Evolutionary conservation across 108 stramenopile species (phyloP).

Genomic region (Stephanodiscus minutulus): DNA sequence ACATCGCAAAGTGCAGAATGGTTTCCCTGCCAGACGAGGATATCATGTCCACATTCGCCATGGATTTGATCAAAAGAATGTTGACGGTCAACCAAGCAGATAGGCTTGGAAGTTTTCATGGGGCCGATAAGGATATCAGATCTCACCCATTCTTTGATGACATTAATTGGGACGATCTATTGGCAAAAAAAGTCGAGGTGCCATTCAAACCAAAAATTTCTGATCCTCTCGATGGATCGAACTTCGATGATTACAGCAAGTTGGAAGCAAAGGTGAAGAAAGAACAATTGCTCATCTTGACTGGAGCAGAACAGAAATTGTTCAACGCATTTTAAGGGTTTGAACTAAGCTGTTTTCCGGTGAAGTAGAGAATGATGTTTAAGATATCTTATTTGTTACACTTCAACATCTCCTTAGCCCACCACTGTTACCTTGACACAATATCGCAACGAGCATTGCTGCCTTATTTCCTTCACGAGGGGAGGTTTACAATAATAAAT

Average conservation of each 20-base stretch:
- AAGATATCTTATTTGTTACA: no score
- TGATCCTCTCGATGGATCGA: constrained; percentile 85
- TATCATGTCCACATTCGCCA: constrained; percentile 29
- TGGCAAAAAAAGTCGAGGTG: constrained; percentile 68
- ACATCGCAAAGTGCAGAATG: no score
- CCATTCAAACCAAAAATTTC: constrained; percentile 91
- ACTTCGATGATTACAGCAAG: constrained; percentile 85
- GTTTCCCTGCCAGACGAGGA: constrained; percentile 53
- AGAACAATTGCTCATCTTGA: constrained; percentile 23
- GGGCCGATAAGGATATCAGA: constrained; percentile 74
- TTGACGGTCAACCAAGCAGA: constrained; percentile 58
- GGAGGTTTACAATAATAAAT: no score
- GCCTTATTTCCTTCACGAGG: no score
- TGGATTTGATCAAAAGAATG: constrained; percentile 70
- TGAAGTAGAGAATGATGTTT: no score
- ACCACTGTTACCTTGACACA: no score
- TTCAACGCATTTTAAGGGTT: constrained; percentile 41
- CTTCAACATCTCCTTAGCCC: no score
- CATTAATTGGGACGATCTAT: constrained; percentile 65
- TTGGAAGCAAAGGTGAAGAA: constrained; percentile 44
- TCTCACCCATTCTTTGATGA: constrained; percentile 81
- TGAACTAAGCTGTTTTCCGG: background rate
- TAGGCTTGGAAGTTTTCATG: constrained; percentile 79
- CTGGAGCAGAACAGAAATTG: constrained; percentile 38
- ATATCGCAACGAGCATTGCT: no score